A percentile compares a stretch with the other conserved stretches of the same genome.
Conservation (phyloP, 202 grass and related monocot genomes). For the Carex arenaria region DNA sequence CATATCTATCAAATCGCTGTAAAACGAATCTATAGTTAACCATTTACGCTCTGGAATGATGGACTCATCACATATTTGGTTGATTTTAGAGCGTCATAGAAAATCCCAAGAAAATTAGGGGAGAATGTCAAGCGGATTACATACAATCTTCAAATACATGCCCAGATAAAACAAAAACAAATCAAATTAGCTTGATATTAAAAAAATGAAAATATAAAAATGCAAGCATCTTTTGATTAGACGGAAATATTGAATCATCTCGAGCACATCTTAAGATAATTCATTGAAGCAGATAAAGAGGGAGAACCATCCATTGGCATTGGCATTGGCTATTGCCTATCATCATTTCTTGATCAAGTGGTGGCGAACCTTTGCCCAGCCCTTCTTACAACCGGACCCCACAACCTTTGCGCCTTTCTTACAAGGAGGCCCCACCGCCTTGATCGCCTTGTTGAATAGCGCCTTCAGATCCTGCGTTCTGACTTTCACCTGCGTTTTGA, state of each 20-base stretch:
- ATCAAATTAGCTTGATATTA: neutral
- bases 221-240: neutral
- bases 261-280: neutral
- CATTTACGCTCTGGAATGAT: no score
- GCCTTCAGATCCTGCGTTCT: slow-evolving; percentile 24
- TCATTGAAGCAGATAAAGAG: neutral
- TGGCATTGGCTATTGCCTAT: neutral
- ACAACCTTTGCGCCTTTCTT: slow-evolving; percentile 25
- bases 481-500: slow-evolving; percentile 25
- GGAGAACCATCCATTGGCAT: neutral
- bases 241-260: neutral
- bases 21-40: no score
- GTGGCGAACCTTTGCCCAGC: slow-evolving; percentile 31
- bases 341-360: slow-evolving; percentile 11
- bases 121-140: no score
- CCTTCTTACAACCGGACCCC: slow-evolving; percentile 32
- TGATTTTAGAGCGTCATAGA: no score
- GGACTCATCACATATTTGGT: no score
- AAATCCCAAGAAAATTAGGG: no score
- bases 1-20: no score
- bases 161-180: neutral
- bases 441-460: slow-evolving; percentile 33
- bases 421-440: slow-evolving; percentile 26
- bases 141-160: neutral
- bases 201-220: neutral